Evolutionary conservation across 2,329 filamentous ascomycete species (phyloP).

Genomic region (Coniochaeta sp.): DNA sequence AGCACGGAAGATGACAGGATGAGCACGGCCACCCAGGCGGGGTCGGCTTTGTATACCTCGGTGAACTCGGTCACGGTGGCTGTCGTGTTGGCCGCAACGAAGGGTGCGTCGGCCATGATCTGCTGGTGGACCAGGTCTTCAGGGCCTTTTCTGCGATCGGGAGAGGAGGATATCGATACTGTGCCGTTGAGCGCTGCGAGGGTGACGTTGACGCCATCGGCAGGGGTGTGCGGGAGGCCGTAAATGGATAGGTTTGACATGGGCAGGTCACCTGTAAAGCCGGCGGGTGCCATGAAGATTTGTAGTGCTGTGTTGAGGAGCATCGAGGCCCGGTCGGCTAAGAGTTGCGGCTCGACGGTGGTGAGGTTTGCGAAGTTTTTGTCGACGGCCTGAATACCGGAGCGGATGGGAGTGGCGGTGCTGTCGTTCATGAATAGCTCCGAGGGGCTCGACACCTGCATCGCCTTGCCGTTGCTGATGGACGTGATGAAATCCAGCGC

Average conservation of each 20-base stretch:
- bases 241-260: background rate
- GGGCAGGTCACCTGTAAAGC: constrained; percentile 1
- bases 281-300: constrained; percentile 1
- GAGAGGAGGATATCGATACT: background rate
- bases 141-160: background rate
- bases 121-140: background rate
- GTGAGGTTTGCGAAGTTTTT: background rate
- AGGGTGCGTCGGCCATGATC: background rate
- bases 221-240: background rate
- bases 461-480: background rate
- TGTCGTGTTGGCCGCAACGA: background rate
- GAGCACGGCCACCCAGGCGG: background rate
- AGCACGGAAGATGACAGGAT: background rate
- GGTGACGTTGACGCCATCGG: background rate
- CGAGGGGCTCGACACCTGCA: background rate
- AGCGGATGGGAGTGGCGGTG: background rate
- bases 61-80: background rate
- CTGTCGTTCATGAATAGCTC: constrained; percentile 1
- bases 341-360: background rate
- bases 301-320: constrained; percentile 2
- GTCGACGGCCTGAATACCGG: background rate
- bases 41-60: background rate
- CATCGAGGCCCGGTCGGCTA: background rate
- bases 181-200: background rate
- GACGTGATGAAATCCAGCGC: background rate